These are phyloP conservation scores for Chlamydomonas asymmetrica DNA, from an alignment of 139 green algal species.

Conservation along the genomic window DNA sequence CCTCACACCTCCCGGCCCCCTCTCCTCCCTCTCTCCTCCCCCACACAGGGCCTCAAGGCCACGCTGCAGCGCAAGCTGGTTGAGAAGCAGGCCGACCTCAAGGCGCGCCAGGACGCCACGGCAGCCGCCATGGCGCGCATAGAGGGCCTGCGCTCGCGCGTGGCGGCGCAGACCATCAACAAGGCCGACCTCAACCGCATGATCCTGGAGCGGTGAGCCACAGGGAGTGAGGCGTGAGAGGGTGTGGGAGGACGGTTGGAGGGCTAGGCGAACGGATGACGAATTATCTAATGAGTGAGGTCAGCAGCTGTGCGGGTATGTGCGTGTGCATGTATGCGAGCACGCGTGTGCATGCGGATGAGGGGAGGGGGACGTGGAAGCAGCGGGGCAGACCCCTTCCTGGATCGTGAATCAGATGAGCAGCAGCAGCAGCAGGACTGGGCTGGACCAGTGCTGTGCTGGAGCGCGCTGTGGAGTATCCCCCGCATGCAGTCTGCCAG, in stretches of 20 bases:
- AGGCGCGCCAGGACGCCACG: constrained; percentile 43
- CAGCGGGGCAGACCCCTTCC: no score
- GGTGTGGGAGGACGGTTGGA: neutral
- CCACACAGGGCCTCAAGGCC: constrained; percentile 46
- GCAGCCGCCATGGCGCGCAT: constrained; percentile 53
- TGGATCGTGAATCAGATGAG: no score
- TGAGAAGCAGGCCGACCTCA: constrained; percentile 64
- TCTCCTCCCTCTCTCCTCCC: neutral
- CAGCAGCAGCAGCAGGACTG: no score
- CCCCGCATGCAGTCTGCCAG: no score
- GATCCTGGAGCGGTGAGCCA: constrained; percentile 72
- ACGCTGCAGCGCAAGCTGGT: constrained; percentile 60
- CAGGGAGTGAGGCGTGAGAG: neutral
- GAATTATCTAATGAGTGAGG: neutral
- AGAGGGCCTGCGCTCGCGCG: constrained; percentile 49
- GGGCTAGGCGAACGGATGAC: neutral
- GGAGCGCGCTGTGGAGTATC: no score
- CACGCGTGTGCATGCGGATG: no score
- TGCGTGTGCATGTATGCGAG: no score
- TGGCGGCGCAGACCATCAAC: constrained; percentile 72
- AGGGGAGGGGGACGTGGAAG: no score
- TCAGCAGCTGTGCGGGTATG: no score
- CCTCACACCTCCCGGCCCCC: no score
- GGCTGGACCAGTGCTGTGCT: no score
- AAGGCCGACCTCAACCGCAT: constrained; percentile 79